Evolutionary conservation across 345 rosid species (phyloP), one percentile per base, ranked within the genome.

Genomic region (Lepidium sativum): DNA sequence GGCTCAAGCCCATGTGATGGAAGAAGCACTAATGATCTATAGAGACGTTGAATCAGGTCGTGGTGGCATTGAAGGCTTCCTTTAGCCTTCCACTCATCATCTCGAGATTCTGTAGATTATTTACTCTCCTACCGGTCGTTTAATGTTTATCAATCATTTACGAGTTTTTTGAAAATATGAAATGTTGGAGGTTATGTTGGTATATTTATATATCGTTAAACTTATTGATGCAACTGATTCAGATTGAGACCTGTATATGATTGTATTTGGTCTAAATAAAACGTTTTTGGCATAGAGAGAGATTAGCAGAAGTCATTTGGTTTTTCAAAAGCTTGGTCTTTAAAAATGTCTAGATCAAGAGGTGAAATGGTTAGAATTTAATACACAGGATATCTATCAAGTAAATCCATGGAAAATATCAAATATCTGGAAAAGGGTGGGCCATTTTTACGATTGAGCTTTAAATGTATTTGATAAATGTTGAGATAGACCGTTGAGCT

Each of bases 1-100:
- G 57, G 86, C 91, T 52, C 80, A 80, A 61, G 95, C 99, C 45
- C 21, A 84, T 59, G 95, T 90, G 74, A 94, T 90, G 97, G 91
- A 88, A 69, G 99, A 90, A 78, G 99, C 97, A 35, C 77, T 90
- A 13, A 11, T 59, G 50, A 79, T 94, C 18, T 90, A 90, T 68
- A 75, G 92, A 64, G 95, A 88, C 45, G 77, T 49, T 12, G 37
- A 55, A n/a, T 23, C 95, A 6, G 96, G 97, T 34, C 83, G 74
- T 8, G 81, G 68, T 10, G 87, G 86, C 23, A 56, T 79, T 23
- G 86, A 86, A 81, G 97, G 97, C 41, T 94, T 92, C 79, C 89
- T 92, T 51, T 88, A 83, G 74, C 13, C 8, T 32, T 34, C 39
- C 51, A 34, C 4, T 48, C 66, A 33, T 27, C 59, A 57, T 21